Base-by-base conservation (phyloP, 805 yeast species). In the Wickerhamiella siamensis region DNA sequence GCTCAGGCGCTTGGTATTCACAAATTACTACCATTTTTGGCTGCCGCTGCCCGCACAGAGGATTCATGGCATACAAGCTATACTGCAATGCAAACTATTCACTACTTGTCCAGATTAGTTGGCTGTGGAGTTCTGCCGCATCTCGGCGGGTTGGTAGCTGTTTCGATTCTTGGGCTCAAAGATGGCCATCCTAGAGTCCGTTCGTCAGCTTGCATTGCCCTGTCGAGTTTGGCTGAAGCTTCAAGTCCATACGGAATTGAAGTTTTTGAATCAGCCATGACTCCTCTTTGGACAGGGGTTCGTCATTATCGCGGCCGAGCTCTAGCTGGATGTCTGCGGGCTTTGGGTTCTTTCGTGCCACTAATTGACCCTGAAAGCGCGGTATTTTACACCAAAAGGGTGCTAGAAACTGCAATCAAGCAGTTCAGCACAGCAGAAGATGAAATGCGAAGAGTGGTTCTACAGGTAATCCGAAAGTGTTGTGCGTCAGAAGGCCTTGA, bases 171-270 rank as follows among this genome's bases (percentile, higher is more conserved):
- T 1, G 72, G 79, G 0, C 51, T 88, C 15, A 62, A 64, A 0
- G 95, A 84, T 59, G 83, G 77, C 39, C 77, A 79, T 43, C 55
- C 74, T 10, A 75, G 71, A 35, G 80, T 86, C 0, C 65, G 93
- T 43, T 71, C 73, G 2, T 68, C 76, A 10, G 68, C 94, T 0
- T 94, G 94, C 0, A 63, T 69, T 29, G 77, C 95, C 0, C 53
- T 87, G 2, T 64, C 87, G 0, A 71, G 78, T 1, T 59, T 88
- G 27, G 96, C 96, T 0, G 87, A 82, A 39, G 77, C 83, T 5
- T 73, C 84, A 3, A 67, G 74, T 18, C 97, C 97, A 0, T 83
- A 80, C 60, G 98, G 97, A 36, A 79, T 83, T 42, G 95, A 83
- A 51, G 75, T 88, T 0, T 87, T 88, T 56, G 93, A 86, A 51